phyloP scores from a whole-genome alignment of 331 rosid genomes.

The Acacia pycnantha region DNA sequence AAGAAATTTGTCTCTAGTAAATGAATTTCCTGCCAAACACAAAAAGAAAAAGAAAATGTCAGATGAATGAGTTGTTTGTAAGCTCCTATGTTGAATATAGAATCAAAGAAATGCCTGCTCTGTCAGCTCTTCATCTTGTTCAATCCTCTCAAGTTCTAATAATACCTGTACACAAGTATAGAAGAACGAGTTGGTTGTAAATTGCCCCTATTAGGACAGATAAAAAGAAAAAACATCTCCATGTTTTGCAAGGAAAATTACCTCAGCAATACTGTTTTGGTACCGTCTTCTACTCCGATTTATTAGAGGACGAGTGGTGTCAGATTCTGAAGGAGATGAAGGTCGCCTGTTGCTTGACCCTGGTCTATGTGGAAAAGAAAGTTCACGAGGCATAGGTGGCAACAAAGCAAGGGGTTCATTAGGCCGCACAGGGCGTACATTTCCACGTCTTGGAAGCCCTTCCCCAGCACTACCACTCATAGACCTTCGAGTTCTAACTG shows the following conservation, averaged over 20 bases:
- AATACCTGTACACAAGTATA: conserved; percentile 54
- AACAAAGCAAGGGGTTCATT: conserved; percentile 34
- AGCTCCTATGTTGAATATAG: not conserved
- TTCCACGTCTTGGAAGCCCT: conserved; percentile 49
- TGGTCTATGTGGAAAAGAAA: conserved; percentile 45
- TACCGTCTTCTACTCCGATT: conserved; percentile 43
- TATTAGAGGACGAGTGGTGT: conserved; percentile 37
- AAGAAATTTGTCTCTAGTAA: conserved; percentile 65
- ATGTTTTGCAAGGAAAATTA: conserved; percentile 22
- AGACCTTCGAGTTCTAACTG: conserved; percentile 60
- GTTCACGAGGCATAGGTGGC: conserved; percentile 37
- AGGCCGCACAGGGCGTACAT: conserved; percentile 28
- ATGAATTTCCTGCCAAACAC: conserved; percentile 72
- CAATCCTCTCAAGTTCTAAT: conserved; percentile 77
- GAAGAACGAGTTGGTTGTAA: not conserved
- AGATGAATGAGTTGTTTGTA: conserved; percentile 4
- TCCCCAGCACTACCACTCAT: conserved; percentile 41
- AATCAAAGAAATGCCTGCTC: conserved; percentile 54
- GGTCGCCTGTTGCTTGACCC: conserved; percentile 46
- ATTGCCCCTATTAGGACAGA: not conserved
- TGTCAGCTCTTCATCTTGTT: conserved; percentile 71
- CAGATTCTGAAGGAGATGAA: conserved; percentile 46
- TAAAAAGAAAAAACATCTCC: not conserved
- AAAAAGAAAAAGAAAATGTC: conserved; percentile 27
- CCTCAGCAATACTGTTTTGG: conserved; percentile 69